phyloP scores from a whole-genome alignment of 306 rosid genomes.

The Sicyos baderoa region DNA sequence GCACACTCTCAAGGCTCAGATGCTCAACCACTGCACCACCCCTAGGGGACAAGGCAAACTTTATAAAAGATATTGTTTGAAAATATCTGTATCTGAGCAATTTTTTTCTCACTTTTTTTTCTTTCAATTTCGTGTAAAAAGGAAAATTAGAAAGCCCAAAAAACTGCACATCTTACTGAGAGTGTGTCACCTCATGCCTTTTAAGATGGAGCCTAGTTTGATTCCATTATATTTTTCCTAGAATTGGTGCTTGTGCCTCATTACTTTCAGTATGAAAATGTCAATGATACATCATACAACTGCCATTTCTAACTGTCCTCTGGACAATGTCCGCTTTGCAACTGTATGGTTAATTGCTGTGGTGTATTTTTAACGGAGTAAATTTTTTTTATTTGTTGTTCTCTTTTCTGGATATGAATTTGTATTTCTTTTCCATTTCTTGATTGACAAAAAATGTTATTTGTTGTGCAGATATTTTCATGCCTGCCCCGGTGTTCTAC shows the following conservation, averaged over 20 bases:
- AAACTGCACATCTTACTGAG: background rate
- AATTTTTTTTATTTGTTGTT: background rate
- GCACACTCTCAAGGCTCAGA: no score
- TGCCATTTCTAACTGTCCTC: background rate
- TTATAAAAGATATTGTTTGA: background rate
- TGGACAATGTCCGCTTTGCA: background rate
- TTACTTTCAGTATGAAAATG: background rate
- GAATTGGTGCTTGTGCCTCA: constrained; percentile 2
- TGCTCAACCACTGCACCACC: no score
- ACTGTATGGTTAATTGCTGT: background rate
- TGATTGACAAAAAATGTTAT: background rate
- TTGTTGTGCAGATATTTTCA: constrained; percentile 57
- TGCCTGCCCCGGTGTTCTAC: constrained; percentile 63
- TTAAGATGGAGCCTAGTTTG: background rate
- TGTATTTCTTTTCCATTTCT: background rate
- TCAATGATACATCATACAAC: background rate
- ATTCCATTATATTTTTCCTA: background rate
- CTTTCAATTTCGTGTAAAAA: background rate
- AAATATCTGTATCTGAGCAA: background rate
- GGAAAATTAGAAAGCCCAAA: background rate
- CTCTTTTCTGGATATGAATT: background rate
- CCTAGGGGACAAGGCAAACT: background rate
- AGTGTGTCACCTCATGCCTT: background rate
- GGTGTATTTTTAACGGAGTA: constrained; percentile 4
- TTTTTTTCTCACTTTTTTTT: background rate